These are phyloP conservation scores for Paraphaeosphaeria minitans DNA, from an alignment of 2,329 filamentous ascomycete genomes.

Conservation along the genomic window DNA sequence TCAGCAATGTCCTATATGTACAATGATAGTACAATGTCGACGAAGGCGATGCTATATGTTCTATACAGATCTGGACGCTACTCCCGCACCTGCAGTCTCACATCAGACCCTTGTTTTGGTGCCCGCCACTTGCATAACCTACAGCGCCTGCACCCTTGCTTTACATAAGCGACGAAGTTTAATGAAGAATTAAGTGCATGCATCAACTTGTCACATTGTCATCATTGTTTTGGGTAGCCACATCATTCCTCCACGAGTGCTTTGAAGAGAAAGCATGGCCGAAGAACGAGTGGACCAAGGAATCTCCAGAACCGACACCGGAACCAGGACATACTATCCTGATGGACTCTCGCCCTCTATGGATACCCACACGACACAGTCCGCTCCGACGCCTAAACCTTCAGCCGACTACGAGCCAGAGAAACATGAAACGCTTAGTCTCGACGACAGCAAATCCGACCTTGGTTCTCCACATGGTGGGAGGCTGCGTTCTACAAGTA, in stretches of 20 bases:
- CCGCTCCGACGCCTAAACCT: not conserved
- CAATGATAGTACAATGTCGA: not conserved
- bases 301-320: slow-evolving; percentile 10
- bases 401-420: not conserved
- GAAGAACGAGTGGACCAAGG: slow-evolving; percentile 14
- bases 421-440: slow-evolving; percentile 6
- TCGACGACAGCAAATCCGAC: slow-evolving; percentile 1
- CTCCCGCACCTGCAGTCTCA: not conserved
- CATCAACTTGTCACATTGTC: slow-evolving; percentile 1
- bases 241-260: slow-evolving; percentile 14
- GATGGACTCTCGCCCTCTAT: slow-evolving; percentile 9
- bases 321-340: slow-evolving; percentile 9
- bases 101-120: not conserved
- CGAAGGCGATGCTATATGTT: not conserved
- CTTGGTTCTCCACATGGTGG: not conserved
- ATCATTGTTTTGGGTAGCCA: slow-evolving; percentile 6
- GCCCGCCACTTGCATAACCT: not conserved
- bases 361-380: not conserved
- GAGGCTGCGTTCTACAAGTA: slow-evolving; percentile 10
- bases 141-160: not conserved
- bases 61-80: not conserved
- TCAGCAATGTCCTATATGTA: not conserved
- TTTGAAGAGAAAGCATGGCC: slow-evolving; percentile 14
- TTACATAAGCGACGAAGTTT: not conserved
- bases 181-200: not conserved